Conservation (phyloP, 2,329 filamentous ascomycete genomes). For the Fusarium hainanense region DNA sequence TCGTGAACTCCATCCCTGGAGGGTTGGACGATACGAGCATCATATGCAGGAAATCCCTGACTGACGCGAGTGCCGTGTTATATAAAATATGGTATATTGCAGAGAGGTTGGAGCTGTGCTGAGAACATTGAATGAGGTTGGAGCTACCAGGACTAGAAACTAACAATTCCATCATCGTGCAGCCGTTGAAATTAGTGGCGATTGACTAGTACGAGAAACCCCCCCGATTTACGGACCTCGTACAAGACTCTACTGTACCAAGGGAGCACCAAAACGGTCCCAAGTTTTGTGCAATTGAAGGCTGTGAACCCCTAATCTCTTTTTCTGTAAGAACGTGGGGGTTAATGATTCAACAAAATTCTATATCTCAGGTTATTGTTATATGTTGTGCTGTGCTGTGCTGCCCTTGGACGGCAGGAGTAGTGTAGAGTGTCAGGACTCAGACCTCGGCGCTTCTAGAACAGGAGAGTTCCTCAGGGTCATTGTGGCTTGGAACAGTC, state of each 20-base stretch:
- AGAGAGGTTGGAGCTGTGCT: neutral
- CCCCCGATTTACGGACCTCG: slow-evolving; percentile 14
- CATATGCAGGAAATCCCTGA: neutral
- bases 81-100: slow-evolving; percentile 2
- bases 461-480: slow-evolving; percentile 23
- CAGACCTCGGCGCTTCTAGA: slow-evolving; percentile 34
- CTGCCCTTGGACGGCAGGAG: slow-evolving; percentile 17
- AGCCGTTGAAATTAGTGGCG: slow-evolving; percentile 43
- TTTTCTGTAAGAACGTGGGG: slow-evolving; percentile 5
- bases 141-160: slow-evolving; percentile 6
- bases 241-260: neutral
- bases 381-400: neutral
- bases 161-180: slow-evolving; percentile 38
- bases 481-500: slow-evolving; percentile 33
- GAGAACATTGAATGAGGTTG: neutral
- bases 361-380: neutral
- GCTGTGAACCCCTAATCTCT: slow-evolving; percentile 14
- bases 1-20: slow-evolving; percentile 13
- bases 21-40: slow-evolving; percentile 5
- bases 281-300: neutral
- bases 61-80: neutral
- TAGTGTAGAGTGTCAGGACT: neutral
- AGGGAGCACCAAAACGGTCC: slow-evolving; percentile 17
- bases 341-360: neutral
- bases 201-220: slow-evolving; percentile 24